These are phyloP conservation scores for Ustilago nuda DNA, from an alignment of 1,284 basidiomycete genomes.

Conservation along the genomic window DNA sequence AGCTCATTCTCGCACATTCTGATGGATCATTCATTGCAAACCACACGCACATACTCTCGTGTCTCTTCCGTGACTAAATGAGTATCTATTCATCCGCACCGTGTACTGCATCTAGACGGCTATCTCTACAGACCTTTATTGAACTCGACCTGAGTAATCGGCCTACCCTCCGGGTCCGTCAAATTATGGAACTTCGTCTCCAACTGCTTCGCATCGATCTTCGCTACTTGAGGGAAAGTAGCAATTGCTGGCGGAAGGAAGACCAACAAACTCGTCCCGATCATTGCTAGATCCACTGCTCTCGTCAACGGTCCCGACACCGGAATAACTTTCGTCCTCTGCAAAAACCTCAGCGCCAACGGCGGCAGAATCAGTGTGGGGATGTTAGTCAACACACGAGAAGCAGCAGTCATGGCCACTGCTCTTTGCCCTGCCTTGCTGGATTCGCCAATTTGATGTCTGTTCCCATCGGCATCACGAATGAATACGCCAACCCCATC, in stretches of 20 bases:
- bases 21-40: constrained; percentile 6
- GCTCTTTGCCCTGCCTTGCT: constrained; percentile 72
- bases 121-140: constrained; percentile 72
- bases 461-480: constrained; percentile 53
- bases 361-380: constrained; percentile 74
- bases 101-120: constrained; percentile 4
- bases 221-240: constrained; percentile 72
- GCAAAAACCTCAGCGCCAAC: constrained; percentile 71
- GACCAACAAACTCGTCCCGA: constrained; percentile 72
- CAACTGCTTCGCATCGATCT: constrained; percentile 70
- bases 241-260: constrained; percentile 74
- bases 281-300: constrained; percentile 57
- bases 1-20: constrained; percentile 1
- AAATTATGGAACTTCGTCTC: constrained; percentile 69
- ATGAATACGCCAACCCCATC: constrained; percentile 73
- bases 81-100: background rate
- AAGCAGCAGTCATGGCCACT: constrained; percentile 72
- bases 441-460: constrained; percentile 71
- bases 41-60: background rate
- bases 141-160: constrained; percentile 71
- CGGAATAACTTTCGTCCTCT: constrained; percentile 48
- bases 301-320: constrained; percentile 37
- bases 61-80: background rate
- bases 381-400: constrained; percentile 72
- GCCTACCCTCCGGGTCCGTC: constrained; percentile 62